Base-by-base conservation (phyloP, 441 rosid species). In the Dalechampia spathulata region DNA sequence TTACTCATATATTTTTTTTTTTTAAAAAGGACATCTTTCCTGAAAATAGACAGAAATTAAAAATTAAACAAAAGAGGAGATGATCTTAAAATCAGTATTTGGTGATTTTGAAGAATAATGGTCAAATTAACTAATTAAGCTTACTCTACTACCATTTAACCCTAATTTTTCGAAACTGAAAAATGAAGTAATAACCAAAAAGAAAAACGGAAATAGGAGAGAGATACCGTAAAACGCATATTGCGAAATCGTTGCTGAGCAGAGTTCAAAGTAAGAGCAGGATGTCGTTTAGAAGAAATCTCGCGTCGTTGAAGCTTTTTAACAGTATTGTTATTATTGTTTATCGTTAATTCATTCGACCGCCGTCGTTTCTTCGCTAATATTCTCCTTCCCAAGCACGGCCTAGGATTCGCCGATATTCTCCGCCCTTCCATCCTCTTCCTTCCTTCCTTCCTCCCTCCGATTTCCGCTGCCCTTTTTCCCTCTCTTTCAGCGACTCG, bases 251-350 rank as follows among this genome's bases (percentile, higher is more conserved):
- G 63, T 70, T 87, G 86, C 64, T 85, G 90, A 44, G 90, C 80
- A 45, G 79, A 76, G 77, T 72, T 77, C 60, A 83, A 77, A 49
- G 75, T 71, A 72, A 85, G 85, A 61, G 76, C 74, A 10, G 86
- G 86, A 73, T 81, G 81, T 51, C 58, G 68, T 64, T 70, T 76
- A 40, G 90, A 87, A 16, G 75, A 78, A 75, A 87, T 87, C 72
- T 87, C 93, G 14, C 93, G 76, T 45, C 90, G 74, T 61, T 82
- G 93, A 47, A 85, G 86, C 83, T 87, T 87, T 69, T 79, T 81
- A 30, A 85, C 93, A 51, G 79, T 82, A 62, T 85, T 84, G 21
- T 80, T 62, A 58, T n/a, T n/a, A n/a, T n/a, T n/a, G n/a, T n/a
- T n/a, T n/a, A n/a, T n/a, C n/a, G n/a, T n/a, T n/a, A 74, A 73